Percentiles rank a stretch among this genome's conserved stretches.
These are phyloP conservation scores for Scutellaria barbata DNA, from an alignment of 257 asterid species.

Conservation along the genomic window DNA sequence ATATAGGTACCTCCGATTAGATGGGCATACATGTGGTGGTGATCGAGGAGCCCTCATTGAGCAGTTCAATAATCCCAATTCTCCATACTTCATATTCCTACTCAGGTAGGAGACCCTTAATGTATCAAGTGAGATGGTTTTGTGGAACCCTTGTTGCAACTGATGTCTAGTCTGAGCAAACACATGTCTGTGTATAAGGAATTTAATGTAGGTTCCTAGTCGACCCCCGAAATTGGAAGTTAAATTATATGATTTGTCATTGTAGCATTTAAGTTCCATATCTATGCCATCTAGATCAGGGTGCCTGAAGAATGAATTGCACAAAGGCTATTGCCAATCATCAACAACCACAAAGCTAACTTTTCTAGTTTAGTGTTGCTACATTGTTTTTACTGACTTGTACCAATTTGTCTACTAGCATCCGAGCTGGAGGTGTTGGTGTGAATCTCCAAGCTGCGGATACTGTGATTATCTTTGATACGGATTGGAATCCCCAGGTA, in stretches of 20 bases:
- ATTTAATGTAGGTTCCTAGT: constrained; percentile 19
- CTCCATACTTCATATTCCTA: constrained; percentile 93
- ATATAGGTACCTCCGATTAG: constrained; percentile 88
- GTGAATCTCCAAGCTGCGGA: constrained; percentile 99
- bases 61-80: constrained; percentile 73
- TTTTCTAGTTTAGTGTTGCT: constrained; percentile 20
- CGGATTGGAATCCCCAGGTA: constrained; percentile 99
- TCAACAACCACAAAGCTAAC: constrained; percentile 6
- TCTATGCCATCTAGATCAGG: constrained; percentile 7
- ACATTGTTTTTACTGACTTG: constrained; percentile 30
- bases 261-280: not conserved
- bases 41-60: constrained; percentile 97
- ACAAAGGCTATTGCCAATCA: not conserved
- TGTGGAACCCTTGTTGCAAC: constrained; percentile 12
- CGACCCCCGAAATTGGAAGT: not conserved
- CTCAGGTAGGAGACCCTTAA: constrained; percentile 65
- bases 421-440: constrained; percentile 99
- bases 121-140: constrained; percentile 14
- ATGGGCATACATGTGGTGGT: constrained; percentile 99
- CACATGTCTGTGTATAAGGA: constrained; percentile 1
- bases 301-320: not conserved
- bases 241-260: not conserved
- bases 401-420: constrained; percentile 51
- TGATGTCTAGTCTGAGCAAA: constrained; percentile 3
- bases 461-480: constrained; percentile 97